Evolutionary conservation across 768 basidiomycete species (phyloP).

Genomic region (Paxillus involutus): DNA sequence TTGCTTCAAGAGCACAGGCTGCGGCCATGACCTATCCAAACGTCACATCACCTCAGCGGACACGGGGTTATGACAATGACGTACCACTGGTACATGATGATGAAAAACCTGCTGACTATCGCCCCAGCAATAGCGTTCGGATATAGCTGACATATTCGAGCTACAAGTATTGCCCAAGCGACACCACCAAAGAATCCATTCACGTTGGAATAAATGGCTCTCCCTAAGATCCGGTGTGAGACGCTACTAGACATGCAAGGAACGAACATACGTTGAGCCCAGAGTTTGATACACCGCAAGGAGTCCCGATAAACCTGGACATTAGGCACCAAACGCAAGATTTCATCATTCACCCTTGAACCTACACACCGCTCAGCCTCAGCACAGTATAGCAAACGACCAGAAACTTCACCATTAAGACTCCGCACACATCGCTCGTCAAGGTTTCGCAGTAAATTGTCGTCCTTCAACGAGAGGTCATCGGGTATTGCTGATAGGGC

Average conservation of each 20-base stretch:
- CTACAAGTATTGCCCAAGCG: slow-evolving; percentile 99
- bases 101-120: slow-evolving; percentile 97
- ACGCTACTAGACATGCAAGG: neutral
- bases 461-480: slow-evolving; percentile 85
- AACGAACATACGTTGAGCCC: slow-evolving; percentile 85
- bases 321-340: slow-evolving; percentile 91
- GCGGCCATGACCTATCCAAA: slow-evolving; percentile 88
- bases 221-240: slow-evolving; percentile 46
- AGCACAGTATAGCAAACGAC: slow-evolving; percentile 1
- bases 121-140: slow-evolving; percentile 93
- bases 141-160: slow-evolving; percentile 97
- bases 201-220: slow-evolving; percentile 98
- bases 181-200: slow-evolving; percentile 98
- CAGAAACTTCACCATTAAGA: slow-evolving; percentile 65
- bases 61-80: slow-evolving; percentile 22
- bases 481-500: slow-evolving; percentile 89
- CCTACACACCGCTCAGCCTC: slow-evolving; percentile 46
- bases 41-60: slow-evolving; percentile 5
- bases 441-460: slow-evolving; percentile 86
- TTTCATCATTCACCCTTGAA: slow-evolving; percentile 94
- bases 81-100: slow-evolving; percentile 97
- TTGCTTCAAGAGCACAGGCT: slow-evolving; percentile 94
- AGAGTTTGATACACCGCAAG: slow-evolving; percentile 93
- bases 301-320: slow-evolving; percentile 94
- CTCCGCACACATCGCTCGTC: slow-evolving; percentile 95